Evolutionary conservation across 83 land plant genomes (phyloP).

Genomic region (Thuja plicata): DNA sequence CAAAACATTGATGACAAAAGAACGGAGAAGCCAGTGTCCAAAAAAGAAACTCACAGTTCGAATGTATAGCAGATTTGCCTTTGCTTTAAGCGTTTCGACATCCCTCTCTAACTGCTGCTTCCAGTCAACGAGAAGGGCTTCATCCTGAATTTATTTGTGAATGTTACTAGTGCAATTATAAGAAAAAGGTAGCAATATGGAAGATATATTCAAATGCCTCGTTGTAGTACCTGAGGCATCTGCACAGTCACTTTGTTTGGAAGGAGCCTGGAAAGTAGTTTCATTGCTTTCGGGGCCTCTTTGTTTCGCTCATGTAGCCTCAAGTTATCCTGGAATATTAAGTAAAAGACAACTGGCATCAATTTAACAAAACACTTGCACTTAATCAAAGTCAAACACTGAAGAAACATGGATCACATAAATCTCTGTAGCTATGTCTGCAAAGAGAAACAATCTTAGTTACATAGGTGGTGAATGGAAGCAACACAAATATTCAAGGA

Average conservation of each 20-base stretch:
- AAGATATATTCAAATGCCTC: background rate
- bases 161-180: background rate
- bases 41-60: conserved; percentile 56
- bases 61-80: conserved; percentile 66
- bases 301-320: conserved; percentile 63
- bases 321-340: conserved; percentile 44
- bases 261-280: conserved; percentile 70
- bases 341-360: background rate
- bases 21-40: background rate
- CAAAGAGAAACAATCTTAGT: background rate
- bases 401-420: background rate
- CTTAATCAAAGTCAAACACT: background rate
- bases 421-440: background rate
- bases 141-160: conserved; percentile 63
- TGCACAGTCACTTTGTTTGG: conserved; percentile 90
- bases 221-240: conserved; percentile 72
- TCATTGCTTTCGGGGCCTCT: conserved; percentile 69
- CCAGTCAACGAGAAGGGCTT: conserved; percentile 70
- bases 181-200: background rate
- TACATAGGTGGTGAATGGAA: background rate
- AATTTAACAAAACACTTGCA: background rate
- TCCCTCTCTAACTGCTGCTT: conserved; percentile 89
- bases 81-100: conserved; percentile 79
- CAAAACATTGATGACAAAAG: background rate
- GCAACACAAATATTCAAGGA: background rate